A percentile compares a stretch with the other conserved stretches of the same genome.
phyloP scores from a whole-genome alignment of 192 early-diverging fungal species.

The Globomyces pollinis-pini region DNA sequence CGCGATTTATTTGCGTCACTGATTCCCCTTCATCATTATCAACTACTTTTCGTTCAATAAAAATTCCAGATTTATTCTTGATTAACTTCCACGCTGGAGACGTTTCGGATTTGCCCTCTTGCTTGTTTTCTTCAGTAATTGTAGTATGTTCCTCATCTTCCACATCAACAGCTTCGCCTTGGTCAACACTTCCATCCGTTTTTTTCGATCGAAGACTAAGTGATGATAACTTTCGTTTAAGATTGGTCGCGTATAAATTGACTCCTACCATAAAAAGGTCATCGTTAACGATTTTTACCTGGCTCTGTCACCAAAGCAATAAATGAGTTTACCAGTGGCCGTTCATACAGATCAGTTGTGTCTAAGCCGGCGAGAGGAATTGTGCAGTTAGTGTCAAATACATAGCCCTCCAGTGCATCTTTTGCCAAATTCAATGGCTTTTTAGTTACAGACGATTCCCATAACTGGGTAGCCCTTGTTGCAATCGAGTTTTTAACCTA shows the following conservation, averaged over 20 bases:
- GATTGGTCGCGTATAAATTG: too few species aligned
- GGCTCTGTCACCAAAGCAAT: constrained; percentile 5
- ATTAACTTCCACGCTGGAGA: constrained; percentile 42
- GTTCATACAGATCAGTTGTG: neutral
- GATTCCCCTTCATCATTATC: constrained; percentile 13
- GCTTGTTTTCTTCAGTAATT: neutral
- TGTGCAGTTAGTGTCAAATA: neutral
- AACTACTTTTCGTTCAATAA: constrained; percentile 25
- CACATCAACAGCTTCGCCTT: neutral
- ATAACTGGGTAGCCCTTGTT: constrained; percentile 6
- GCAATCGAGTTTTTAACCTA: neutral
- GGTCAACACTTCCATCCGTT: neutral
- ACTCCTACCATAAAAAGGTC: too few species aligned
- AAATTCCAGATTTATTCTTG: constrained; percentile 26
- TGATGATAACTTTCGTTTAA: too few species aligned
- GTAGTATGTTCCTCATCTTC: neutral
- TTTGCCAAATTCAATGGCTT: neutral
- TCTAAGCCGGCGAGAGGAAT: neutral
- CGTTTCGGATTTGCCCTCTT: too few species aligned
- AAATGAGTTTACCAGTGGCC: neutral
- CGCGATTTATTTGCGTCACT: constrained; percentile 26
- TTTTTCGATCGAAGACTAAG: neutral
- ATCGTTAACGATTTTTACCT: too few species aligned
- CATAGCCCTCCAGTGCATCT: constrained; percentile 1
- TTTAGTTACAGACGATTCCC: neutral